Percentiles rank a stretch among this genome's conserved stretches.
Conservation (phyloP, 768 basidiomycete species). For the Phaffia australis region DNA sequence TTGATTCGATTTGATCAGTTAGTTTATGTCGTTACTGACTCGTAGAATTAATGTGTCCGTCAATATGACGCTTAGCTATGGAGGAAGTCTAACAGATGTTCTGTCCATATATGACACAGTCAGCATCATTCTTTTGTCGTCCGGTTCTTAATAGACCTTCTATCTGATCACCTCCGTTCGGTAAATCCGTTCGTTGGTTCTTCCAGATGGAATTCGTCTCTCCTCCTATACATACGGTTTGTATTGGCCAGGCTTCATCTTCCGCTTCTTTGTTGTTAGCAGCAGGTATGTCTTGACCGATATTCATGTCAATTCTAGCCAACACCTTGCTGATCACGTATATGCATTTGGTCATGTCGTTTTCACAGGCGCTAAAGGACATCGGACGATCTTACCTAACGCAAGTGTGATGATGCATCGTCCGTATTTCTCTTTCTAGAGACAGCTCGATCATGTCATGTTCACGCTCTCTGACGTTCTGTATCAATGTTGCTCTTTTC, state of each 20-base stretch:
- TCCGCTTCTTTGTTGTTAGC: constrained; percentile 91
- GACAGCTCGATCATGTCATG: neutral
- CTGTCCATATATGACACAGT: constrained; percentile 12
- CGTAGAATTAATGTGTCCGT: neutral
- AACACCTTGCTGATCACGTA: constrained; percentile 18
- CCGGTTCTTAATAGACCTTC: constrained; percentile 50
- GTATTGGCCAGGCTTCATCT: constrained; percentile 85
- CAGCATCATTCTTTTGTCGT: constrained; percentile 49
- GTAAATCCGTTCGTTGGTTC: constrained; percentile 55
- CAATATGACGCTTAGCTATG: constrained; percentile 1
- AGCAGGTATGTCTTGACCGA: constrained; percentile 46
- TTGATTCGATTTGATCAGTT: neutral
- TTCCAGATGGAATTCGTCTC: constrained; percentile 60
- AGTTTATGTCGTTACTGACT: neutral
- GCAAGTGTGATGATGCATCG: constrained; percentile 98
- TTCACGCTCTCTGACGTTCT: neutral
- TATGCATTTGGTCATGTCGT: constrained; percentile 18
- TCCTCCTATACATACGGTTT: constrained; percentile 91
- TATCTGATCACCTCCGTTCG: neutral
- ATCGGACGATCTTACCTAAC: constrained; percentile 82
- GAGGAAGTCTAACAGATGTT: constrained; percentile 17
- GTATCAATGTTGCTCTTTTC: neutral
- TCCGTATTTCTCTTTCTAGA: constrained; percentile 39
- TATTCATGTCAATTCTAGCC: neutral
- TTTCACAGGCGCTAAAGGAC: constrained; percentile 61